Evolutionary conservation across 805 yeast species (phyloP).

Genomic region (Myxozyma lipomycoides): DNA sequence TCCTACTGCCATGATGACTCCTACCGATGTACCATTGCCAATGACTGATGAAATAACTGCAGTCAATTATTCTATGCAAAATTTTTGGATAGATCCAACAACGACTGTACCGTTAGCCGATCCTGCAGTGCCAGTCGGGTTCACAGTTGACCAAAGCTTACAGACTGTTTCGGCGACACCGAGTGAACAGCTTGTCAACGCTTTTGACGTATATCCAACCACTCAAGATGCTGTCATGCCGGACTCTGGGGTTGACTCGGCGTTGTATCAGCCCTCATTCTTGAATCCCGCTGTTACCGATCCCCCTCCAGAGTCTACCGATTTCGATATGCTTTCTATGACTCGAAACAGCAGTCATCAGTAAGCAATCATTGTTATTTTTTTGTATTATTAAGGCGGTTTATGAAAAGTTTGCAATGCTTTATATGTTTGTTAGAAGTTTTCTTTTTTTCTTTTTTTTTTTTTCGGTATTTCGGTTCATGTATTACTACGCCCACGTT

Average conservation of each 20-base stretch:
- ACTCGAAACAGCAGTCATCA: not conserved
- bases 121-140: not conserved
- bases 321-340: not conserved
- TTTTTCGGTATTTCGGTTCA: not conserved
- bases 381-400: no score
- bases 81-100: constrained; percentile 4
- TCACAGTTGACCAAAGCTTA: not conserved
- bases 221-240: not conserved
- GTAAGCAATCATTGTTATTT: constrained; percentile 7
- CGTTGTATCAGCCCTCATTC: not conserved
- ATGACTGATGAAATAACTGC: constrained; percentile 2
- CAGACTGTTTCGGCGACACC: not conserved
- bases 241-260: not conserved
- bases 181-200: not conserved
- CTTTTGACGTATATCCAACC: not conserved
- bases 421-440: not conserved
- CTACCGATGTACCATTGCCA: not conserved
- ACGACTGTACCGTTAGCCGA: no score
- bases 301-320: not conserved
- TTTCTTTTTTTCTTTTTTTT: not conserved
- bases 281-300: not conserved
- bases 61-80: constrained; percentile 1
- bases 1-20: not conserved
- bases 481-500: not conserved
- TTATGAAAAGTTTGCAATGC: constrained; percentile 9